Evolutionary conservation across 2,329 filamentous ascomycete species (phyloP).

Genomic region (Colletotrichum abscissum): DNA sequence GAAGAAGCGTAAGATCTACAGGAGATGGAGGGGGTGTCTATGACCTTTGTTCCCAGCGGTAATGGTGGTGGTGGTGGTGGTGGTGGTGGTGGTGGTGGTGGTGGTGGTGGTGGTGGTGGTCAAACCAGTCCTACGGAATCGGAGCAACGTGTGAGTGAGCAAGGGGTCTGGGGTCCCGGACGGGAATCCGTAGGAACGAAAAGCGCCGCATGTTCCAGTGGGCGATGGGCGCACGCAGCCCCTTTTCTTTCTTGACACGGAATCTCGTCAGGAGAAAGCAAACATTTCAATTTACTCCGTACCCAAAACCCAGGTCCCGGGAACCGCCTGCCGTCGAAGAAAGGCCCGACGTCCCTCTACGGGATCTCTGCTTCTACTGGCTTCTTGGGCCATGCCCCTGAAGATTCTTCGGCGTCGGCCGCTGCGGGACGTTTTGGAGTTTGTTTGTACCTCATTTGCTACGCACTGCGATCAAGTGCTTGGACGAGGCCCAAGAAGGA

Average conservation of each 20-base stretch:
- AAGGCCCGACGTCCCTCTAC: neutral
- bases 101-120: neutral
- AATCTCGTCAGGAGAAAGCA: neutral
- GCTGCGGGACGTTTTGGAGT: neutral
- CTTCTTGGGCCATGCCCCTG: neutral
- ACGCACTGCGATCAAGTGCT: neutral
- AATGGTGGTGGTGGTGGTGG: no score
- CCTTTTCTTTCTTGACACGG: no score
- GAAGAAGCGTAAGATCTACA: neutral
- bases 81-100: neutral
- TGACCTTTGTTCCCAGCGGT: neutral
- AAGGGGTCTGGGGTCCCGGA: no score
- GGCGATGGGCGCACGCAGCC: no score
- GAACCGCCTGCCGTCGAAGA: slow-evolving; percentile 14
- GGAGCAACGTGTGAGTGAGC: neutral
- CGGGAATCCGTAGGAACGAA: no score
- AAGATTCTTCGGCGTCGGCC: neutral
- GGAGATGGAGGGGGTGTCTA: neutral
- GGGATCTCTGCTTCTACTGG: neutral
- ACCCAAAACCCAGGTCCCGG: slow-evolving; percentile 13
- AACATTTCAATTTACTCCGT: neutral
- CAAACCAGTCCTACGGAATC: neutral
- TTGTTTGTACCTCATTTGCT: neutral
- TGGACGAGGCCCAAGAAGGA: neutral
- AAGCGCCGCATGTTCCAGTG: neutral